phyloP scores from a whole-genome alignment of 2,329 filamentous ascomycete species.

The Plenodomus biglobosus region DNA sequence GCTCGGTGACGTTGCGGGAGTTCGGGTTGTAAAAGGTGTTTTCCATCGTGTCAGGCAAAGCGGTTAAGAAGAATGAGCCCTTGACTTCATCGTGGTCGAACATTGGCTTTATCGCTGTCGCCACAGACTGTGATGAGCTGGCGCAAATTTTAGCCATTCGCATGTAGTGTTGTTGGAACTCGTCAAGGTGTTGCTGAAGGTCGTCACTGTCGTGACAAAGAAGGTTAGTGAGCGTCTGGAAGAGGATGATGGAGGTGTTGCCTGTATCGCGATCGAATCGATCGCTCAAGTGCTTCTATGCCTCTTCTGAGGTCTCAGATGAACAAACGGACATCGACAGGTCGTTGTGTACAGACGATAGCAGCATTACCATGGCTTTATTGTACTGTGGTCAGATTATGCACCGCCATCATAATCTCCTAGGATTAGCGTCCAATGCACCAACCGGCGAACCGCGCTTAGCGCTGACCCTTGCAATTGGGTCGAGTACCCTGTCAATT shows the following conservation, averaged over 20 bases:
- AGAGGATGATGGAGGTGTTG: slow-evolving; percentile 4
- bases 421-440: slow-evolving; percentile 4
- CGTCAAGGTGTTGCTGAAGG: slow-evolving; percentile 2
- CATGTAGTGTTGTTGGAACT: slow-evolving; percentile 4
- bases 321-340: slow-evolving; percentile 2
- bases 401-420: slow-evolving; percentile 1
- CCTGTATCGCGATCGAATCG: slow-evolving; percentile 2
- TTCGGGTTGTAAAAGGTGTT: slow-evolving; percentile 9
- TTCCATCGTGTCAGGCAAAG: too few species aligned
- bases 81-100: slow-evolving; percentile 12
- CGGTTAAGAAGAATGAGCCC: slow-evolving; percentile 14
- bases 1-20: slow-evolving; percentile 1
- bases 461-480: slow-evolving; percentile 6
- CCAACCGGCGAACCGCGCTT: slow-evolving; percentile 10
- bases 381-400: slow-evolving; percentile 1
- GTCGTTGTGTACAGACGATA: slow-evolving; percentile 2
- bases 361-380: slow-evolving; percentile 4
- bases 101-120: slow-evolving; percentile 6
- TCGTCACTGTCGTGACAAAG: slow-evolving; percentile 1
- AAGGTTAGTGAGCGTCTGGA: slow-evolving; percentile 1
- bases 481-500: neutral
- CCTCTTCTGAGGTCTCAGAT: slow-evolving; percentile 1
- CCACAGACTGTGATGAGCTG: neutral
- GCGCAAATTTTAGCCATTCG: slow-evolving; percentile 1
- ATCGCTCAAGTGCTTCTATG: slow-evolving; percentile 2